Conservation (phyloP, 176 grass and related monocot genomes). For the Dendrocalamus sinicus region DNA sequence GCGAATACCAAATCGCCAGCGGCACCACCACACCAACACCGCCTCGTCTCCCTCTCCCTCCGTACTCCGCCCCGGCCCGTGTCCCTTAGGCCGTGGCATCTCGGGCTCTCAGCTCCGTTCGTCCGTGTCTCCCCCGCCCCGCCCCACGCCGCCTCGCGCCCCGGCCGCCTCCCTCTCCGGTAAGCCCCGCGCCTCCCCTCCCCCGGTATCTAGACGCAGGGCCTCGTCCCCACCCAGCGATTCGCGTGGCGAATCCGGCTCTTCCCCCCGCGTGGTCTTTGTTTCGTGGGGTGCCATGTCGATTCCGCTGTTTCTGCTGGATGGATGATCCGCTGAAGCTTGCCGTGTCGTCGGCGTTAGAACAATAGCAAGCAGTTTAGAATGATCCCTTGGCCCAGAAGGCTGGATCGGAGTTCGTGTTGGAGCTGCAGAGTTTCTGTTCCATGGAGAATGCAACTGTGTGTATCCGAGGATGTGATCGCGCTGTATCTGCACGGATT, state of each 20-base stretch:
- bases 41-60: background rate
- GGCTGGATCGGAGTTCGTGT: background rate
- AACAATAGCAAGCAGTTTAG: background rate
- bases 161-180: background rate
- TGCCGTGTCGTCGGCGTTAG: background rate
- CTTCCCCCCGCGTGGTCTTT: background rate
- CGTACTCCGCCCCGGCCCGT: background rate
- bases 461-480: background rate
- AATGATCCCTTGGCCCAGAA: no score
- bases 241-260: background rate
- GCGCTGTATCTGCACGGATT: background rate
- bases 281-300: background rate
- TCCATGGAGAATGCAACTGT: background rate
- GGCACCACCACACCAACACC: background rate
- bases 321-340: background rate
- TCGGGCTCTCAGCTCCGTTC: background rate
- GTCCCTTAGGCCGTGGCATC: background rate
- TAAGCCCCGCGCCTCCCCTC: background rate
- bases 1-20: background rate
- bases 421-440: background rate
- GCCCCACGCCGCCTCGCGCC: background rate
- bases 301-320: background rate
- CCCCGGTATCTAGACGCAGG: background rate
- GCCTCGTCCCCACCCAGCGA: background rate
- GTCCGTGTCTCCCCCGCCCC: background rate